Percentiles rank a stretch among this genome's conserved stretches.
phyloP scores from a whole-genome alignment of 2,329 filamentous ascomycete species.

The Mollisiaceae sp. region DNA sequence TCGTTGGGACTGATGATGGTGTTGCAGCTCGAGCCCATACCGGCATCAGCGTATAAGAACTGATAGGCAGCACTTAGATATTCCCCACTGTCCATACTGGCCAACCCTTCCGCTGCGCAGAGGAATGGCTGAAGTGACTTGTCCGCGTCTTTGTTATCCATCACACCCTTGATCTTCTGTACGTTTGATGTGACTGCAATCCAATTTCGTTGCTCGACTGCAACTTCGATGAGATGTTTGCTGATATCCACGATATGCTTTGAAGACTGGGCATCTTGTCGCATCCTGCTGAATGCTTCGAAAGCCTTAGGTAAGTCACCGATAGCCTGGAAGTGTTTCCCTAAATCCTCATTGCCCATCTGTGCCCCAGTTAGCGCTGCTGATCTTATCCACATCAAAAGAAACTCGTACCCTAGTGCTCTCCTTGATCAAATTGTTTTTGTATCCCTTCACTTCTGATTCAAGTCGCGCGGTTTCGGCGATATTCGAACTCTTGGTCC shows the following conservation, averaged over 20 bases:
- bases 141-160: constrained; percentile 50
- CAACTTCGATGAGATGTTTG: constrained; percentile 76
- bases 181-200: constrained; percentile 66
- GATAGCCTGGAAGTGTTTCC: constrained; percentile 78
- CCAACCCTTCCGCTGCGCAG: constrained; percentile 64
- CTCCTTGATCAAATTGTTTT: constrained; percentile 96
- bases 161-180: constrained; percentile 67
- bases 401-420: constrained; percentile 75
- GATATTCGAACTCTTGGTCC: constrained; percentile 68
- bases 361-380: constrained; percentile 45
- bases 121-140: constrained; percentile 55
- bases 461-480: constrained; percentile 78
- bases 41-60: constrained; percentile 56
- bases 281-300: constrained; percentile 84
- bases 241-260: constrained; percentile 85
- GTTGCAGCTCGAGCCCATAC: constrained; percentile 63
- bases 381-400: background rate
- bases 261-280: constrained; percentile 83
- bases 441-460: constrained; percentile 86
- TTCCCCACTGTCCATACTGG: constrained; percentile 59
- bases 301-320: constrained; percentile 75
- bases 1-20: constrained; percentile 83
- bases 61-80: constrained; percentile 71
- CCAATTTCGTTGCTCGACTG: constrained; percentile 81
- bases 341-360: constrained; percentile 96